Base-by-base conservation (phyloP, 345 rosid species). In the Rubroshorea leprosula region DNA sequence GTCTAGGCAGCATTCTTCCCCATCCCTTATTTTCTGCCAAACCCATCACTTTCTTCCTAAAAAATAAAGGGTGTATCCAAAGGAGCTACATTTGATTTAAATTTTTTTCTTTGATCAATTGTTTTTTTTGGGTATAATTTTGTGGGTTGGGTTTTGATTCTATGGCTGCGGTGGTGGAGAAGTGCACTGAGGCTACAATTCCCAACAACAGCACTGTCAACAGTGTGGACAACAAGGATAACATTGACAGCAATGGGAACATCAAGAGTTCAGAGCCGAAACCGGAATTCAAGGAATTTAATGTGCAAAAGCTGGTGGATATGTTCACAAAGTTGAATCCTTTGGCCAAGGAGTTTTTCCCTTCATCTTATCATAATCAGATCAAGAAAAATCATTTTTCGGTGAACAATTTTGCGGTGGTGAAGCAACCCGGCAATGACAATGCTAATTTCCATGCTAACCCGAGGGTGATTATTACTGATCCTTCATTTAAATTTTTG, bases 241-340 rank as follows among this genome's bases (percentile, higher is more conserved):
- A 44, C 14, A 1, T 44, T 5, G 47, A 35, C 14, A 54, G 64
- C 14, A 16, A 47, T 50, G 56, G 48, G 41, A n/a, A 38, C 21
- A 21, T 21, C 23, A 64, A 73, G 62, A 83, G 64, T 61, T 65
- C 55, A 57, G 74, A 45, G 24, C 67, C 80, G 16, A 78, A 77
- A 58, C 25, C 66, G 27, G 79, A 76, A 66, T 63, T 85, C 38
- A 74, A 80, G 2, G 81, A 85, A 76, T 71, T 83, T 74, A 82
- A 58, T 55, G 78, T 89, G 65, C 69, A 83, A 58, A 81, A 80
- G 54, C 83, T 89, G 61, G 93, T 89, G 62, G 90, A 83, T 2
- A 83, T 85, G 74, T 80, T 89, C 77, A 85, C 90, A 61, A 89
- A 83, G 73, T 71, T 89, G 78, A 89, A 89, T 71, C 96, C 96